Base-by-base conservation (phyloP, 805 yeast species). In the Wickerhamomyces sydowiorum region DNA sequence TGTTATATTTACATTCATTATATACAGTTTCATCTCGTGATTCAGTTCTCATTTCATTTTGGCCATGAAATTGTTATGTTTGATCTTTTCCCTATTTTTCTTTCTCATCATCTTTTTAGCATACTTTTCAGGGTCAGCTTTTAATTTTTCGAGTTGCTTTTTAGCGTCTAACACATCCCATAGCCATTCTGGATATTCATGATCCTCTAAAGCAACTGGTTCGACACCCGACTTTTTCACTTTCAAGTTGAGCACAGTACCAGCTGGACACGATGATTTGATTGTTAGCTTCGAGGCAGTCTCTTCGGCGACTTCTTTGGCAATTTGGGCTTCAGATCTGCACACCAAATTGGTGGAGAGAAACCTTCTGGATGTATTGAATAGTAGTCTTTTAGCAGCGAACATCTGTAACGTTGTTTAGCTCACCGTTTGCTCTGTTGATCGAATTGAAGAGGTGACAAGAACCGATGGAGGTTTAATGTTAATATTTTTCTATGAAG, bases 131-230 rank as follows among this genome's bases (percentile, higher is more conserved):
- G 87, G 86, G 43, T 77, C 77, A 20, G 69, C 70, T 39, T 75
- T 80, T 30, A 83, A 69, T 50, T 74, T 69, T 22, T 69, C 74
- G 43, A 72, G 68, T 55, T 77, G 80, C n/a, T 75, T 75, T 30
- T 75, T 75, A 39, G 75, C 68, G 61, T 90, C 95, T 25, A 89
- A 73, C 37, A 86, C 69, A 5, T 74, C 77, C 98, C 98, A 93
- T 40, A 91, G 72, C 99, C 99, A 91, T 36, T 75, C 86, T 5
- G 99, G 99, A 59, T 91, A 91, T 54, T 90, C 96, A 30, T 70
- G 70, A 60, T 93, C 98, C 47, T 83, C 87, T 41, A 84, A 63
- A 2, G 98, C 98, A 5, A 87, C 80, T 8, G 95, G 88, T 52
- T 89, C 96, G 45, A 82, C 78, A n/a, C 91, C 95, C 29, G 73